Evolutionary conservation across 345 rosid genomes (phyloP).

Genomic region (Carallia brachiata): DNA sequence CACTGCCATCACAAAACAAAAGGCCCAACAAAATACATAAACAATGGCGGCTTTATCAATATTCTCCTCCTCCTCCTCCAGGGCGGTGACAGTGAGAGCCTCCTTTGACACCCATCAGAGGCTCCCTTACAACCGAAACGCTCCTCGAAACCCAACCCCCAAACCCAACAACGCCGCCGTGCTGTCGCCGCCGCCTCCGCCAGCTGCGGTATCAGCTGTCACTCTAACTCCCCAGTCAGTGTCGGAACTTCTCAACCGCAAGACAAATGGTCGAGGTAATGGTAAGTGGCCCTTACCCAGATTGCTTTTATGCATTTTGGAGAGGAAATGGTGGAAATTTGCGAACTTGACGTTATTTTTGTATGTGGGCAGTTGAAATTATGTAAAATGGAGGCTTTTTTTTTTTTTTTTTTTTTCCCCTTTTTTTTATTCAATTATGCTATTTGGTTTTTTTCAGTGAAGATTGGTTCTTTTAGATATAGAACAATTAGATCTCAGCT

Average conservation of each 20-base stretch:
- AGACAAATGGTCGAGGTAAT: conserved; percentile 40
- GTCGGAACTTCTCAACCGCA: conserved; percentile 58
- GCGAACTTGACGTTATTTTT: not conserved
- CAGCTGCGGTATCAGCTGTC: conserved; percentile 20
- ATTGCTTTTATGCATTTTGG: not conserved
- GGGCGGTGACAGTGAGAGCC: conserved; percentile 41
- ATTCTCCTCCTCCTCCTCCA: conserved; percentile 18
- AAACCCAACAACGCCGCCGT: conserved; percentile 11
- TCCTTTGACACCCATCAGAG: conserved; percentile 67
- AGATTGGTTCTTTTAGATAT: no score
- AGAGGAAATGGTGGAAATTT: not conserved
- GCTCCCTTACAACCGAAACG: conserved; percentile 66
- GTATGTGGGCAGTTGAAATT: no score
- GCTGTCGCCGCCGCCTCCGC: conserved; percentile 22
- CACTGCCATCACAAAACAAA: not conserved
- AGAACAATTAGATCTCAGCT: no score
- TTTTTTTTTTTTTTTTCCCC: no score
- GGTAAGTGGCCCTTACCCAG: not conserved
- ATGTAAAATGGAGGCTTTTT: no score
- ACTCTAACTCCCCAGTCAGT: conserved; percentile 39
- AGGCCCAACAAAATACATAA: not conserved
- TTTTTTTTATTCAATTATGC: no score
- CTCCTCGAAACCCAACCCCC: conserved; percentile 50
- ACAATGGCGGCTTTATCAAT: conserved; percentile 39
- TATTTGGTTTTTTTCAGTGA: no score